Conservation (phyloP, 2,329 filamentous ascomycete species). For the Epichloe sibirici region DNA sequence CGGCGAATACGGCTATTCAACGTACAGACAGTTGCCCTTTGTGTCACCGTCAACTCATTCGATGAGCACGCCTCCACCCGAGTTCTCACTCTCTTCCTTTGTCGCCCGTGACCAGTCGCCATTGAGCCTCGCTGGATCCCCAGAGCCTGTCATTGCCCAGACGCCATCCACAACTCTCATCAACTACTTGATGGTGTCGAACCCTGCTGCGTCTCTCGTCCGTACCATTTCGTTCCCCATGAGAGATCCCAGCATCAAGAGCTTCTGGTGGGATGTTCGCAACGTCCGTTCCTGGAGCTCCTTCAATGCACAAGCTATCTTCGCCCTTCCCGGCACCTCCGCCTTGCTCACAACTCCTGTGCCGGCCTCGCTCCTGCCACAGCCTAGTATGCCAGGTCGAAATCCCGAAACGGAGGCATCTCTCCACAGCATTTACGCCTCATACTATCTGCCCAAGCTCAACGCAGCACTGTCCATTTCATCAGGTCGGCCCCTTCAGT, state of each 20-base stretch:
- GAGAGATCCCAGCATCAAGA: slow-evolving; percentile 56
- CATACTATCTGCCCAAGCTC: slow-evolving; percentile 74
- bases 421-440: slow-evolving; percentile 62
- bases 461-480: slow-evolving; percentile 73
- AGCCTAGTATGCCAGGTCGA: slow-evolving; percentile 43
- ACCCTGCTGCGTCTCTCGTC: slow-evolving; percentile 72
- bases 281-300: slow-evolving; percentile 73
- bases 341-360: slow-evolving; percentile 61
- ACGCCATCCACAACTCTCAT: slow-evolving; percentile 54
- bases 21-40: slow-evolving; percentile 63
- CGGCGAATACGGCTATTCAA: slow-evolving; percentile 68
- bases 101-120: slow-evolving; percentile 34
- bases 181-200: slow-evolving; percentile 64
- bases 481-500: slow-evolving; percentile 50
- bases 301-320: slow-evolving; percentile 63
- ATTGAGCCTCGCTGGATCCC: slow-evolving; percentile 26
- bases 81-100: slow-evolving; percentile 35
- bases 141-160: slow-evolving; percentile 26
- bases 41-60: slow-evolving; percentile 8
- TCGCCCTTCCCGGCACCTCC: slow-evolving; percentile 59
- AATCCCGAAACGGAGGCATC: slow-evolving; percentile 68
- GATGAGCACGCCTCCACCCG: slow-evolving; percentile 11
- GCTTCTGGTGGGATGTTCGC: slow-evolving; percentile 95
- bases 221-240: slow-evolving; percentile 61
- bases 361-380: slow-evolving; percentile 46